Base-by-base conservation (phyloP, 2,329 filamentous ascomycete species). In the Talaromyces sp. region DNA sequence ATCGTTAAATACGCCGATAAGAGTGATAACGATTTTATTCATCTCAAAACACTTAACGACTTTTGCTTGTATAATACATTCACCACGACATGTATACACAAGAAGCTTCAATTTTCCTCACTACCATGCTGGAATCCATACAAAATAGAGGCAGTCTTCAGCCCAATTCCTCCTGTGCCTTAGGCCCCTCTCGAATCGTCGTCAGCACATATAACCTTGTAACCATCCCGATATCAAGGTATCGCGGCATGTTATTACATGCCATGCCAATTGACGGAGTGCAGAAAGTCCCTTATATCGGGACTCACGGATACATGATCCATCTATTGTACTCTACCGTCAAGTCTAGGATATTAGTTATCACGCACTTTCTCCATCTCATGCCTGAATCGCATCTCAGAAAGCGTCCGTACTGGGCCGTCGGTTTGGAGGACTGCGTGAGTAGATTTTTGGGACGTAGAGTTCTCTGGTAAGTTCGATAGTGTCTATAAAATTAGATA, bases 1-100 rank as follows among this genome's bases (percentile, higher is more conserved):
- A 62, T 43, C 45, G 24, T 62, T 43, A 54, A 47, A 37, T 39
- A 24, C 19, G 19, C 52, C 16, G 52, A 56, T 56, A 56, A 56
- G 52, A 54, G n/a, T 54, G 31, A 54, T 35, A 54, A 13, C 50
- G 22, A 27, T 48, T 27, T 14, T 22, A 24, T 22, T 13, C 11
- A 22, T 19, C 24, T 7, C 22, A 3, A 3, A 11, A 47, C 45
- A 47, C 11, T 7, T n/a, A 13, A 37, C 35, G 3, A 13, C 9
- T 45, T 22, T 22, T 22, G 19, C 4, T 45, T 47, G 19, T 9
- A 50, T 3, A 50, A 50, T 16, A 50, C 14, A 16, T 27, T 2
- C 2, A 22, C 22, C 22, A 22, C 22, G 22, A 22, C 22, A 22
- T 22, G 22, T 22, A 22, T 22, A 22, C 1, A 50, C 47, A 31